Base-by-base conservation (phyloP, 768 basidiomycete species). In the Hericium alpestre region DNA sequence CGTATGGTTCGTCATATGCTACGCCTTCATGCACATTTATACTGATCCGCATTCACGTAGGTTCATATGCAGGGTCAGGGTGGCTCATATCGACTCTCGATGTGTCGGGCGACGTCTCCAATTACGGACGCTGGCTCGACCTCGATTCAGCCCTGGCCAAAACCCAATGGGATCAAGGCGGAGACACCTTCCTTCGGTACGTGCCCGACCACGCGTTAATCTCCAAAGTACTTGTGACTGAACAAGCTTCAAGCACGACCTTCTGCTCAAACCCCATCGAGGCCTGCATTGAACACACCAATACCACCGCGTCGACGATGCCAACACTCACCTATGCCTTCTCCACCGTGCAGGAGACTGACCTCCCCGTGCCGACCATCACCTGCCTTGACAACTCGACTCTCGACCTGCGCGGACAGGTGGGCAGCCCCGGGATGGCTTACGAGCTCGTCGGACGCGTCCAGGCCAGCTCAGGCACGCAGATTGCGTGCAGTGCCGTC, bases 41-140 rank as follows among this genome's bases (percentile, higher is more conserved):
- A 32, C 9, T 8, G 6, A 32, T 32, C 8, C 8, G 9, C 32
- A 6, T 43, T 6, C 10, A 8, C 56, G 5, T 59, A 87, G 87
- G 86, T 20, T 86, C 87, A 3, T 87, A 84, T 60, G 74, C 81
- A 3, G 80, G 80, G 3, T 81, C 87, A 4, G 86, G 85, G 4
- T 76, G 81, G 63, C 66, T 88, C 1, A 58, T 86, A 2, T 74
- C 79, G 0, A 79, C 75, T 11, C 60, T 85, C 23, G 66, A 79
- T 58, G 59, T 64, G 1, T 54, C 56, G 16, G 63, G 61, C 13
- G 7, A 55, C 4, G 61, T 65, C 11, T 61, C 66, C 1, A 70
- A 79, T 59, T 89, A 84, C 63, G 73, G 67, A 22, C 77, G 87
- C 25, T 88, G 83, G 80, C 72, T 90, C 37, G 86, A 90, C 59